Conservation (phyloP, 306 rosid species). For the Arachis hypogaea region DNA sequence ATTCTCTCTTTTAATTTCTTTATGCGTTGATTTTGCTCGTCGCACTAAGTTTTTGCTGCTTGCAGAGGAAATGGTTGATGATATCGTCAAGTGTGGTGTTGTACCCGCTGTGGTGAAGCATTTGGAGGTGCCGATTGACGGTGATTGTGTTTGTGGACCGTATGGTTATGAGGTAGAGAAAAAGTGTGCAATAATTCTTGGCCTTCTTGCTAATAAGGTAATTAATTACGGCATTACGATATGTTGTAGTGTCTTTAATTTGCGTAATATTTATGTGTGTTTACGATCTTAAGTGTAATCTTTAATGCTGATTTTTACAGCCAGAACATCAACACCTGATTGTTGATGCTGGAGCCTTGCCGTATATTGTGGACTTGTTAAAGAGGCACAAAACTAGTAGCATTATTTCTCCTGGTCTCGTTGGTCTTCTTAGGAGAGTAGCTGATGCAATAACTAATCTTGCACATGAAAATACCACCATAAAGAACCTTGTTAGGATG, state of each 20-base stretch:
- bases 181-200: constrained; percentile 48
- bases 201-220: constrained; percentile 62
- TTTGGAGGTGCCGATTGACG: constrained; percentile 37
- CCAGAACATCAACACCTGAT: constrained; percentile 59
- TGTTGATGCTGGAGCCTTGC: constrained; percentile 68
- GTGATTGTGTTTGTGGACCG: not conserved
- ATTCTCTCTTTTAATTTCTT: not conserved
- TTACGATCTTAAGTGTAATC: not conserved
- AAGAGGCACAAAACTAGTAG: constrained; percentile 37
- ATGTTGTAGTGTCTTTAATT: too few species aligned
- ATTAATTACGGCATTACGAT: too few species aligned
- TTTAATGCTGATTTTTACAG: constrained; percentile 44
- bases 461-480: constrained; percentile 61
- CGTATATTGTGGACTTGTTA: constrained; percentile 55
- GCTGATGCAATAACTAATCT: constrained; percentile 64
- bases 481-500: constrained; percentile 59
- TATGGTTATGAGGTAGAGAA: constrained; percentile 50
- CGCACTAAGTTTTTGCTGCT: too few species aligned
- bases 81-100: constrained; percentile 42
- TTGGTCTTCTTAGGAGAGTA: constrained; percentile 56
- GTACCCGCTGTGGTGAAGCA: constrained; percentile 53
- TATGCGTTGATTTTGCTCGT: too few species aligned
- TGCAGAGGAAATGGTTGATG: constrained; percentile 53
- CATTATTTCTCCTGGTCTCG: constrained; percentile 37
- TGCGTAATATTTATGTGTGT: too few species aligned